These are phyloP conservation scores for Mortierella sp. DNA, from an alignment of 371 early-diverging fungal species.

Conservation along the genomic window DNA sequence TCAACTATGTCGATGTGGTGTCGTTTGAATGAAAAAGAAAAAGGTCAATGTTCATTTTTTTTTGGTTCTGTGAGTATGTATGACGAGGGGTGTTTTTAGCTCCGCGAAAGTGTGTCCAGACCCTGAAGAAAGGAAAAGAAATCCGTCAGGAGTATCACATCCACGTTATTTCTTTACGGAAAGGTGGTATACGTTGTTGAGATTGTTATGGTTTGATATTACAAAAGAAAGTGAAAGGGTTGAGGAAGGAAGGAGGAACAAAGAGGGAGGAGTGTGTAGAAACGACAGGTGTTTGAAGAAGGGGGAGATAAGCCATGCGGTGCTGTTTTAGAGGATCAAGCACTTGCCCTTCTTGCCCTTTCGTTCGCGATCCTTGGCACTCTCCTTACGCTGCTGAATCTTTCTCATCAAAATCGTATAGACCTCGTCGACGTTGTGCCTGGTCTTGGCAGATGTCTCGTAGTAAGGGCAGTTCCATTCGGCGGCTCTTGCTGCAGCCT, in stretches of 20 bases:
- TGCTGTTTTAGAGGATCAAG: conserved; percentile 22
- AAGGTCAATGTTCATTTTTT: background rate
- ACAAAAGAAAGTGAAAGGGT: background rate
- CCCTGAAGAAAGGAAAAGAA: background rate
- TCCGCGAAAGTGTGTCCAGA: conserved; percentile 4
- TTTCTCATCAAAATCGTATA: conserved; percentile 83
- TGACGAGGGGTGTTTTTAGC: background rate
- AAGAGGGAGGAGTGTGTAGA: background rate
- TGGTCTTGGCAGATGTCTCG: conserved; percentile 92
- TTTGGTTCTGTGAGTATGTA: background rate
- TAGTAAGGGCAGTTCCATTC: conserved; percentile 88
- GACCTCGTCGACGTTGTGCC: conserved; percentile 87
- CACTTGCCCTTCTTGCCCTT: conserved; percentile 68
- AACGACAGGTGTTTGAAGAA: background rate
- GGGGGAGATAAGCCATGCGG: background rate
- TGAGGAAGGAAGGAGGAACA: background rate
- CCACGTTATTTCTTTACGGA: conserved; percentile 1
- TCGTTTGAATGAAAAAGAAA: background rate
- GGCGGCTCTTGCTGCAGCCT: conserved; percentile 77
- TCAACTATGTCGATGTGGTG: background rate
- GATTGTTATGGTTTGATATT: background rate
- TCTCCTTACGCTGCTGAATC: conserved; percentile 81
- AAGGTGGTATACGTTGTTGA: conserved; percentile 3
- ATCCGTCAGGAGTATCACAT: background rate
- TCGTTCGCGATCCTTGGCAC: conserved; percentile 64